Percentiles rank a stretch among this genome's conserved stretches.
Conservation (phyloP, 257 asterid genomes). For the Solanum megistacrolobum region DNA sequence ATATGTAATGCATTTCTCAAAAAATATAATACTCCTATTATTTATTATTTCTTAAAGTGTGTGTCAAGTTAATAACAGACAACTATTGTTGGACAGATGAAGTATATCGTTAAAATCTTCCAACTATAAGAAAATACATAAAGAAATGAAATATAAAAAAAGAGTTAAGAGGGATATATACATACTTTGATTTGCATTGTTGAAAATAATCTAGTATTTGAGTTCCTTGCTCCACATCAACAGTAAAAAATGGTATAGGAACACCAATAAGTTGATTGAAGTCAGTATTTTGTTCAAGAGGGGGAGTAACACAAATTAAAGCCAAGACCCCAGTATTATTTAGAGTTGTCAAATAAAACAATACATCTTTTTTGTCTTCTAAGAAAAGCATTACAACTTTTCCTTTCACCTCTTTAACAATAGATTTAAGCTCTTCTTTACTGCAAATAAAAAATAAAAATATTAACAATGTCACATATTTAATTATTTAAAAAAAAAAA, state of each 20-base stretch:
- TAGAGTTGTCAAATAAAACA: neutral
- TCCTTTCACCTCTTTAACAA: neutral
- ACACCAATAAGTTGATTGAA: neutral
- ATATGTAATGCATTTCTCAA: too few species aligned
- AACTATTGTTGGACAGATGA: too few species aligned
- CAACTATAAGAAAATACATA: neutral
- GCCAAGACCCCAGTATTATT: neutral
- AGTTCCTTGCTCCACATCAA: neutral
- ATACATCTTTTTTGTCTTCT: neutral
- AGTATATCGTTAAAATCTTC: neutral
- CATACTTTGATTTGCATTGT: neutral
- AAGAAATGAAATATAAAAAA: neutral
- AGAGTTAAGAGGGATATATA: neutral
- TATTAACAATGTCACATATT: too few species aligned
- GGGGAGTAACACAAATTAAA: neutral
- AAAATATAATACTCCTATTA: too few species aligned
- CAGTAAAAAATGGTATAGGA: neutral
- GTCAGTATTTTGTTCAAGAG: neutral
- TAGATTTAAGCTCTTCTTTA: neutral
- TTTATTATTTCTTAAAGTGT: too few species aligned
- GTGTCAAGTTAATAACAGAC: too few species aligned
- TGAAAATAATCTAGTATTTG: neutral
- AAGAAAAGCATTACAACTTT: neutral
- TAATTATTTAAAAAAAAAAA: too few species aligned
- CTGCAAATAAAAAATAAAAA: neutral